Percentiles rank a stretch among this genome's conserved stretches.
phyloP scores from a whole-genome alignment of 441 rosid species.

The Daphne laureola region DNA sequence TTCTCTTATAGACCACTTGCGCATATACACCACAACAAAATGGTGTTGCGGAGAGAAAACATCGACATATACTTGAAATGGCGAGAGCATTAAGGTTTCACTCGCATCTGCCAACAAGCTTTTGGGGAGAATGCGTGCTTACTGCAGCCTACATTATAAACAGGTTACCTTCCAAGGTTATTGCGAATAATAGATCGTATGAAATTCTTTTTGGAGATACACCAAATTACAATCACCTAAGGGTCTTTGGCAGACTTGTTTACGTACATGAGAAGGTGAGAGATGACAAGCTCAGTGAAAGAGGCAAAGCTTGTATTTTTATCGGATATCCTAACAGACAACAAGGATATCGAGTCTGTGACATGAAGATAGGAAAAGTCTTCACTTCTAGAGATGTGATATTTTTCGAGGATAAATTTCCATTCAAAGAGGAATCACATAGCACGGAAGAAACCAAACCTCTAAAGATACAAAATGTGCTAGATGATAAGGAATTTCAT shows the following conservation, averaged over 20 bases:
- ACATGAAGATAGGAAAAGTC: background rate
- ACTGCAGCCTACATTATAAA: background rate
- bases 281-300: background rate
- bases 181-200: background rate
- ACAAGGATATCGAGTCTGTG: background rate
- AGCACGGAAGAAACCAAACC: too few species aligned
- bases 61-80: background rate
- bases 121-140: background rate
- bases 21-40: conserved; percentile 12
- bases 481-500: too few species aligned
- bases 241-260: conserved; percentile 3
- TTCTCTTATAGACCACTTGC: background rate
- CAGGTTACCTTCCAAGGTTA: background rate
- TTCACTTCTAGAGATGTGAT: background rate
- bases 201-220: background rate
- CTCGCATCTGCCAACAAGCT: background rate
- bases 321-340: conserved; percentile 1
- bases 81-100: conserved; percentile 1
- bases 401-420: background rate
- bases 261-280: background rate
- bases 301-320: conserved; percentile 1
- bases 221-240: background rate
- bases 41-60: background rate
- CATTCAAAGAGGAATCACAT: background rate
- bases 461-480: too few species aligned